Conservation (phyloP, 306 rosid species). For the Sechiopsis laciniata region DNA sequence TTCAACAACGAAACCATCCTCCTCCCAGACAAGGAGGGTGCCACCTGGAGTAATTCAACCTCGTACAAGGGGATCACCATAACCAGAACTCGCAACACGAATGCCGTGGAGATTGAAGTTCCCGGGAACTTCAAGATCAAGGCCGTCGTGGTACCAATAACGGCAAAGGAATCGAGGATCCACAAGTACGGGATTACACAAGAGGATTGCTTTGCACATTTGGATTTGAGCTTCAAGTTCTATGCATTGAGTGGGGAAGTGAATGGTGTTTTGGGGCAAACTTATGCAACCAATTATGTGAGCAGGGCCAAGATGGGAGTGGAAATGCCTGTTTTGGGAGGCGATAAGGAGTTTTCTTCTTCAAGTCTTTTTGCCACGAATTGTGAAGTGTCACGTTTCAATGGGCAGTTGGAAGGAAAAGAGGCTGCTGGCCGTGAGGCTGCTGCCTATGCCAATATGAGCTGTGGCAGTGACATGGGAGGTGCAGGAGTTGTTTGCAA, state of each 20-base stretch:
- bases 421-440: not conserved
- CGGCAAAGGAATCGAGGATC: slow-evolving; percentile 45
- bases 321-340: slow-evolving; percentile 38
- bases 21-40: slow-evolving; percentile 16
- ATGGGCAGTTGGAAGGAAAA: not conserved
- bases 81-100: slow-evolving; percentile 27
- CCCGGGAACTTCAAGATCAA: slow-evolving; percentile 40
- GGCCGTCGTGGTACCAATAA: slow-evolving; percentile 55
- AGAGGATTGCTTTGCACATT: slow-evolving; percentile 60
- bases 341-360: slow-evolving; percentile 31
- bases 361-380: slow-evolving; percentile 32
- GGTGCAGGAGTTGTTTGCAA: slow-evolving; percentile 42
- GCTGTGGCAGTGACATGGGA: slow-evolving; percentile 31
- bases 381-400: slow-evolving; percentile 29
- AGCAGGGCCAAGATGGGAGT: slow-evolving; percentile 40
- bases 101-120: slow-evolving; percentile 22
- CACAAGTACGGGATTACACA: slow-evolving; percentile 55
- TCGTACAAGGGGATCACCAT: slow-evolving; percentile 8
- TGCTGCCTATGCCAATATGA: slow-evolving; percentile 21
- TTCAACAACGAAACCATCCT: slow-evolving; percentile 34
- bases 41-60: not conserved
- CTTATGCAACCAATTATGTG: slow-evolving; percentile 34
- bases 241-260: slow-evolving; percentile 39
- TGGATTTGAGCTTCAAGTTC: slow-evolving; percentile 62
- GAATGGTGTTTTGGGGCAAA: slow-evolving; percentile 61